Evolutionary conservation across 495 filamentous ascomycete species (phyloP), one percentile per base, ranked within the genome.

Genomic region (Aspergillus bridgeri): DNA sequence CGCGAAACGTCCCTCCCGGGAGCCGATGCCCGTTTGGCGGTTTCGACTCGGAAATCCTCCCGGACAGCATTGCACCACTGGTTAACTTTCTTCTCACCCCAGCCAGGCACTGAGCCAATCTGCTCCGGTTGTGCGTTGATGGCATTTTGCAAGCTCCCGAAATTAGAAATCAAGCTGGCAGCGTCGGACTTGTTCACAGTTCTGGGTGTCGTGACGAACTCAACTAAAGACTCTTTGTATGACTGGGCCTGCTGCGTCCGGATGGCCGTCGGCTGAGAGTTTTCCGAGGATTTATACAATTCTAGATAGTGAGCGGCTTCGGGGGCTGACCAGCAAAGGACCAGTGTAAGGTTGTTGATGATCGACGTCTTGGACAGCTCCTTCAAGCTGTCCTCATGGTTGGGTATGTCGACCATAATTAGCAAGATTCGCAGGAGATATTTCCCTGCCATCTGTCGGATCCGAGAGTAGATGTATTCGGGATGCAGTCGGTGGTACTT

Each of bases 401-500:
- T 91, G 33, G 86, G 83, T 51, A 98, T 96, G 68, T 99, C 94
- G 13, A 98, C 92, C 83, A 98, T 91, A 3, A 86, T 86, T 23
- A 98, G 79, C 3, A 98, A 71, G 23, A 98, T 79, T 8, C 94
- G 88, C 17, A 98, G 79, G 58, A 85, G 85, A 76, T 92, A 97
- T 68, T 89, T 90, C 18, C 86, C 86, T 21, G 85, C 86, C 8
- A 99, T 76, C 33, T 82, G 81, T 47, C 86, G 83, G 59, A 99
- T 90, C 56, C 94, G 90, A 21, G 86, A 89, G 79, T 97, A 97
- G 67, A 99, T 89, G 75, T 99, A 99, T 72, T 98, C 94, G 2
- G 94, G 94, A 70, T 99, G 95, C 48, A 97, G 75, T 11, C 94
- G 91, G 71, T 98, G 94, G 72, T 99, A 99, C 72, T 99, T 99